phyloP scores from a whole-genome alignment of 1,284 basidiomycete species.

The Salmacisia buchloeana region DNA sequence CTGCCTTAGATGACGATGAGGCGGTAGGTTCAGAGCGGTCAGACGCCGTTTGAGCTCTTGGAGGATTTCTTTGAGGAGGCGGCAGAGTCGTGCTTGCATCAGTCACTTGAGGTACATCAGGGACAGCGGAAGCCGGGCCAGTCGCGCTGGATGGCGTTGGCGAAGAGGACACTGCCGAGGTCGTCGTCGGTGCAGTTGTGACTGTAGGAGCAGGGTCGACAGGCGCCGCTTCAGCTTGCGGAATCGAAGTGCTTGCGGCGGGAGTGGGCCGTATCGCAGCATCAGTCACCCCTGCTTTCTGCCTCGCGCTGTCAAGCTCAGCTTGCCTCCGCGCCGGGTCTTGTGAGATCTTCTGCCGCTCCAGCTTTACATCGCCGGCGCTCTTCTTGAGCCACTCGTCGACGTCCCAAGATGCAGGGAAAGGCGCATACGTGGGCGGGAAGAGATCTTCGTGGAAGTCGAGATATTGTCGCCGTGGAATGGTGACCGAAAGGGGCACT shows the following conservation, averaged over 20 bases:
- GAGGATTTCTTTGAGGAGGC: too few relatives aligned
- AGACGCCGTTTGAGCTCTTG: too few relatives aligned
- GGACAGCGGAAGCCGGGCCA: too few relatives aligned
- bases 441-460: conserved; percentile 15
- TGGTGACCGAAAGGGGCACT: conserved; percentile 9
- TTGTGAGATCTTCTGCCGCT: background rate
- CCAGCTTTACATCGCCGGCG: background rate
- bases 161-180: too few relatives aligned
- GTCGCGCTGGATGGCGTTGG: too few relatives aligned
- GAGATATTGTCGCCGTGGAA: conserved; percentile 15
- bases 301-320: background rate
- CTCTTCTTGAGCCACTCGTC: conserved; percentile 3
- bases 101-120: too few relatives aligned
- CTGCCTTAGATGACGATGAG: too few relatives aligned
- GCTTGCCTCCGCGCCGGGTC: conserved; percentile 2
- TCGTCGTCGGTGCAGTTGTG: background rate
- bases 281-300: background rate
- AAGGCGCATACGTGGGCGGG: conserved; percentile 4
- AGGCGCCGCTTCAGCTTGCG: background rate
- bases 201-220: background rate
- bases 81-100: too few relatives aligned
- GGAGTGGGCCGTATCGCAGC: background rate
- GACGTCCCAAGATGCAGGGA: background rate
- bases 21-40: too few relatives aligned
- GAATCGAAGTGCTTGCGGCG: background rate